Evolutionary conservation across 768 basidiomycete species (phyloP).

Genomic region (Neoboletus brunneissimus): DNA sequence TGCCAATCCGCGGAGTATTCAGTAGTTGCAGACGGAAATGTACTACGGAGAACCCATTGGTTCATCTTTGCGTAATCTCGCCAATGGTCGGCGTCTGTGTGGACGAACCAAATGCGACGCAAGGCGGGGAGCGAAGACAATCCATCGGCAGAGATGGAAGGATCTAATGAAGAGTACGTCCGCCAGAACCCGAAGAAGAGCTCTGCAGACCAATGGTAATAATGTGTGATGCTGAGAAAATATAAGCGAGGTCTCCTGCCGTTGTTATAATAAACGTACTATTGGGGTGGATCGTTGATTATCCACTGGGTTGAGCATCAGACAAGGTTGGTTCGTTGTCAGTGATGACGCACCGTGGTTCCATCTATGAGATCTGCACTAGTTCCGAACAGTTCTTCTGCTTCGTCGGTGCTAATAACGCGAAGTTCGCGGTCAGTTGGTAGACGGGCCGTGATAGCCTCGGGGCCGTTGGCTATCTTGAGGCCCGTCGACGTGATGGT

Average conservation of each 20-base stretch:
- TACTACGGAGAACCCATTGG: constrained; percentile 74
- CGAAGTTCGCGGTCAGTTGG: constrained; percentile 80
- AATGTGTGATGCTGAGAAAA: constrained; percentile 73
- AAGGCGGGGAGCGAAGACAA: constrained; percentile 70
- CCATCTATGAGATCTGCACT: constrained; percentile 78
- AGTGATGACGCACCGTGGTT: constrained; percentile 50
- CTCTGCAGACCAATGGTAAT: constrained; percentile 93
- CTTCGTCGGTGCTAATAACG: constrained; percentile 67
- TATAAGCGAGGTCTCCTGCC: background rate
- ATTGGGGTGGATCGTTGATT: constrained; percentile 84
- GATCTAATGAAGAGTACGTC: constrained; percentile 81
- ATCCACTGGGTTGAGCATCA: constrained; percentile 51
- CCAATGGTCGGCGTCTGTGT: constrained; percentile 76
- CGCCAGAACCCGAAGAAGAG: constrained; percentile 92
- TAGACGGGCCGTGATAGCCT: constrained; percentile 53
- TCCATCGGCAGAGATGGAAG: constrained; percentile 60
- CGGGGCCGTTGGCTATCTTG: constrained; percentile 54
- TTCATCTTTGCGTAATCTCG: constrained; percentile 92
- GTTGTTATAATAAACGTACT: constrained; percentile 43
- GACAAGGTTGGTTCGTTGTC: background rate
- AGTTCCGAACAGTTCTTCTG: constrained; percentile 64
- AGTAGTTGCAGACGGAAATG: constrained; percentile 77
- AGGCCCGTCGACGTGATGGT: constrained; percentile 71
- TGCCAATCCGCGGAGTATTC: constrained; percentile 84
- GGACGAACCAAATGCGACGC: constrained; percentile 73